A percentile compares a stretch with the other conserved stretches of the same genome.
Conservation (phyloP, 164 flowering plant species). For the Stephania yunnanensis region DNA sequence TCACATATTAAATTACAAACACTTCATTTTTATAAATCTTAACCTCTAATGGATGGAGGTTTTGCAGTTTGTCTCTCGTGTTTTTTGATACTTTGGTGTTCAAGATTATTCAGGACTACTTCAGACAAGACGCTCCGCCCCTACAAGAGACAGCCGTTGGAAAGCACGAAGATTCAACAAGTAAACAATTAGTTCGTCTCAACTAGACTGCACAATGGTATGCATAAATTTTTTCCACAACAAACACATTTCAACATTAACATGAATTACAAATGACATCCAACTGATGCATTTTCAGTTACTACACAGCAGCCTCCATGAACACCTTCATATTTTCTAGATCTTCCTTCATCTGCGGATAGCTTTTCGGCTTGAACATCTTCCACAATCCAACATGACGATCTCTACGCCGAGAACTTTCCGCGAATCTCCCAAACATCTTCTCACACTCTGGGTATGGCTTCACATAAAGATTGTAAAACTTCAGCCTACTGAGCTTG, state of each 20-base stretch:
- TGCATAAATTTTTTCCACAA: neutral
- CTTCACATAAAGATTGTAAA: conserved; percentile 82
- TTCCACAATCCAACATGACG: conserved; percentile 49
- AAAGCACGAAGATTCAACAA: too few species aligned
- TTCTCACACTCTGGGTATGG: conserved; percentile 88
- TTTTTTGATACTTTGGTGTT: too few species aligned
- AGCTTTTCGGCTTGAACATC: conserved; percentile 41
- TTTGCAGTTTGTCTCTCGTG: too few species aligned
- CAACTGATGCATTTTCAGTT: neutral
- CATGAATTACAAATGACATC: neutral
- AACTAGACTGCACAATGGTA: too few species aligned
- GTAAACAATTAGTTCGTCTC: too few species aligned
- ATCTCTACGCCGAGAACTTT: conserved; percentile 17
- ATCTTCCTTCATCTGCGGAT: conserved; percentile 39
- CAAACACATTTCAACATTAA: neutral
- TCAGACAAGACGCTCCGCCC: too few species aligned
- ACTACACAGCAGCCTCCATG: conserved; percentile 24
- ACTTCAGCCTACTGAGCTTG: conserved; percentile 56
- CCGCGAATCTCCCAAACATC: conserved; percentile 43
- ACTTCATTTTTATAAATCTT: too few species aligned
- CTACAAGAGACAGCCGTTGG: too few species aligned
- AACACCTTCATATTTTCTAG: conserved; percentile 30
- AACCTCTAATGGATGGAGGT: too few species aligned
- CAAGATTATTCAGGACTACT: too few species aligned
- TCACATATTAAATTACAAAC: too few species aligned